Percentiles rank a stretch among this genome's conserved stretches.
Evolutionary conservation across 352 stramenopile genomes (phyloP).

Genomic region (Phytophthora foliorum): DNA sequence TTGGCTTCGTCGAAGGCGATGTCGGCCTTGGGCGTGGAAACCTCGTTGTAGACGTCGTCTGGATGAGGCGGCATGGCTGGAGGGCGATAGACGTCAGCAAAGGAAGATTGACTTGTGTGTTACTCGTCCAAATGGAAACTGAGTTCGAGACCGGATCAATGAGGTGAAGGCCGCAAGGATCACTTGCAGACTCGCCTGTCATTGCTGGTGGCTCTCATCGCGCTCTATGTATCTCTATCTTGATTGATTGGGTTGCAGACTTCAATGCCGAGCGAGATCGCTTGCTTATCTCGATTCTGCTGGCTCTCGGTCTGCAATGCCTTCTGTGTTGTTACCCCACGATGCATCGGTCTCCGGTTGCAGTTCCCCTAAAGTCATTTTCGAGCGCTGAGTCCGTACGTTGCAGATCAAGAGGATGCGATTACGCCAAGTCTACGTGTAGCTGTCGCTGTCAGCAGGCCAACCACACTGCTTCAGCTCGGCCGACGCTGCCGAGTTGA

Average conservation of each 20-base stretch:
- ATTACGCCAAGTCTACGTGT: slow-evolving; percentile 4
- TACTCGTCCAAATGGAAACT: slow-evolving; percentile 3
- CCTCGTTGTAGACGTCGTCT: slow-evolving; percentile 19
- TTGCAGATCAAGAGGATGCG: slow-evolving; percentile 2
- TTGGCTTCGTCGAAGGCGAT: slow-evolving; percentile 23
- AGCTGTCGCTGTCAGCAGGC: background rate
- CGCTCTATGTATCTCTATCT: slow-evolving; percentile 11
- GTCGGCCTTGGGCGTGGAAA: slow-evolving; percentile 1
- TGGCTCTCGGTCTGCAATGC: slow-evolving; percentile 7
- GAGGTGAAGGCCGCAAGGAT: slow-evolving; percentile 49
- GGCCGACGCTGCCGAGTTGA: background rate
- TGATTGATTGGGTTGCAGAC: slow-evolving; percentile 19
- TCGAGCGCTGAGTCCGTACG: background rate
- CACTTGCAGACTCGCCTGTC: background rate
- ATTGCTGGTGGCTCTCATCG: background rate
- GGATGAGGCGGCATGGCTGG: background rate
- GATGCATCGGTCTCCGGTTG: background rate
- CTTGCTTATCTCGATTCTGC: slow-evolving; percentile 7
- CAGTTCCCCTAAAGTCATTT: background rate
- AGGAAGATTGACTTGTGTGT: slow-evolving; percentile 1
- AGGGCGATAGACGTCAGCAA: background rate
- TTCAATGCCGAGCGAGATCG: slow-evolving; percentile 13
- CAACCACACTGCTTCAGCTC: background rate
- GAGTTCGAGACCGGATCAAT: slow-evolving; percentile 56
- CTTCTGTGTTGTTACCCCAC: background rate